These are phyloP conservation scores for Cordyceps pruinosa DNA, from an alignment of 2,329 filamentous ascomycete genomes.

Conservation along the genomic window DNA sequence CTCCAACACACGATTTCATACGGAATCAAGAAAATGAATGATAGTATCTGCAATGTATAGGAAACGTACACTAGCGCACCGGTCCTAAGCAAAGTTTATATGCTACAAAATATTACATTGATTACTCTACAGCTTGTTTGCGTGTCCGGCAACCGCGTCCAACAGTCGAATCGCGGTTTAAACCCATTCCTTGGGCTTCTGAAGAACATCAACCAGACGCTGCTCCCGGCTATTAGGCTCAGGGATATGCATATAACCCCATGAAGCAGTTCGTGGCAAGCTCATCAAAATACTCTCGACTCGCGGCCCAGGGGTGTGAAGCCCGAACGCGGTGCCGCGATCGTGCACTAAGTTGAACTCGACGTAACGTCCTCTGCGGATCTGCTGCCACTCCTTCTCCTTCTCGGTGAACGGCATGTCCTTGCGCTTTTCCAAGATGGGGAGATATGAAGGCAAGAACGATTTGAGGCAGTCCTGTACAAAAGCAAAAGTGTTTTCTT, in stretches of 20 bases:
- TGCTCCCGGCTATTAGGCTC: conserved; percentile 71
- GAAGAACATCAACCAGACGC: conserved; percentile 66
- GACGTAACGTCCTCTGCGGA: conserved; percentile 89
- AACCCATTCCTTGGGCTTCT: conserved; percentile 61
- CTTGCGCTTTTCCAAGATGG: conserved; percentile 81
- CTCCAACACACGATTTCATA: neutral
- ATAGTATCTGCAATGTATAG: neutral
- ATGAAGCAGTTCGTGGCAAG: conserved; percentile 82
- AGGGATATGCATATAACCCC: conserved; percentile 92
- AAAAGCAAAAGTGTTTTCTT: conserved; percentile 85
- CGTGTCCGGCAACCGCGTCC: neutral
- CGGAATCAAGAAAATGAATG: neutral
- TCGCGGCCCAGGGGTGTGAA: conserved; percentile 84
- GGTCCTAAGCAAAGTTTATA: neutral
- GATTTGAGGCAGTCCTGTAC: conserved; percentile 76
- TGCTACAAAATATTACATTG: conserved; percentile 7
- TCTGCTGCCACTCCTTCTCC: conserved; percentile 95
- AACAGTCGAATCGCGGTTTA: conserved; percentile 24
- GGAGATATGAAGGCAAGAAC: conserved; percentile 85
- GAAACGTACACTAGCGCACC: neutral
- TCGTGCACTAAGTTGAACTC: conserved; percentile 99
- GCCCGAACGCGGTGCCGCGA: conserved; percentile 85
- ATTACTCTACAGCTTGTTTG: neutral
- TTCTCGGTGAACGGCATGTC: conserved; percentile 81
- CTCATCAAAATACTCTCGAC: conserved; percentile 98